Conservation (phyloP, 176 grass and related monocot species). For the Rhipidocladum racemiflorum region DNA sequence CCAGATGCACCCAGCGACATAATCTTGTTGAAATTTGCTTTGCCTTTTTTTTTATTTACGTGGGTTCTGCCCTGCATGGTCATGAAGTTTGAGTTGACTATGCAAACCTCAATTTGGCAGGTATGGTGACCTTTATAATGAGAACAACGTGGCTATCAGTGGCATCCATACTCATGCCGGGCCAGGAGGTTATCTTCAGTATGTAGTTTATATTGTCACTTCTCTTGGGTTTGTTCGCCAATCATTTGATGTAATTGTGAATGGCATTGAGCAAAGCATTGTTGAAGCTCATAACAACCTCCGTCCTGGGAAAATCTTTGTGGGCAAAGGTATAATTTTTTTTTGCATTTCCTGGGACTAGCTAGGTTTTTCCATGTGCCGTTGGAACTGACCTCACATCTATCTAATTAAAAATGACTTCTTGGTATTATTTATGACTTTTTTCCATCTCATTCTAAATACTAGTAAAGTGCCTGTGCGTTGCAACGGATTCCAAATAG, state of each 20-base stretch:
- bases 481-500: too few species aligned
- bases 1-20: background rate
- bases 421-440: background rate
- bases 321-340: conserved; percentile 74
- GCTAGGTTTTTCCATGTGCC: background rate
- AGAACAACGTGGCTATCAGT: conserved; percentile 88
- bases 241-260: conserved; percentile 92
- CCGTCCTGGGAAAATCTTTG: conserved; percentile 68
- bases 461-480: too few species aligned
- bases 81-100: conserved; percentile 16
- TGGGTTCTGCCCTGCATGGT: background rate
- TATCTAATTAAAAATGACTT: background rate
- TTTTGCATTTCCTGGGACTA: background rate
- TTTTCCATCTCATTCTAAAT: background rate
- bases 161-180: conserved; percentile 97
- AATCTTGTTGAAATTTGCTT: background rate
- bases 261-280: conserved; percentile 91
- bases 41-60: background rate
- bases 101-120: conserved; percentile 48
- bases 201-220: conserved; percentile 89
- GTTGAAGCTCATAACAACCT: conserved; percentile 90
- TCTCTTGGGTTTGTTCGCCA: conserved; percentile 95
- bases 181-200: conserved; percentile 95
- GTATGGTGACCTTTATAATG: conserved; percentile 84
- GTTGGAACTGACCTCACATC: background rate